These are phyloP conservation scores for Penicillium aurantiogriseum DNA, from an alignment of 2,329 filamentous ascomycete genomes.

Conservation along the genomic window DNA sequence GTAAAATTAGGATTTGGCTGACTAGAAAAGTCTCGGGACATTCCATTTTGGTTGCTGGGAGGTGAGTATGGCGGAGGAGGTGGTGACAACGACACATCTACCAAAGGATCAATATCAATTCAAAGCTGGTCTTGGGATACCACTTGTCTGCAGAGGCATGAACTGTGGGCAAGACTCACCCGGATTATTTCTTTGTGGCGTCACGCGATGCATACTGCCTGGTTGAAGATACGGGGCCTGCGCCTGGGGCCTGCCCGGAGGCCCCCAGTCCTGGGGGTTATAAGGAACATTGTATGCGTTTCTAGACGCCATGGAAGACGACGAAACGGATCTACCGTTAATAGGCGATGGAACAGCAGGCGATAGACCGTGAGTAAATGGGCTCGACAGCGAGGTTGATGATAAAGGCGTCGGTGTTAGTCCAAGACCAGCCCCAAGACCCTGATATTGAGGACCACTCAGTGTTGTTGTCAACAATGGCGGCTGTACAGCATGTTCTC, in stretches of 20 bases:
- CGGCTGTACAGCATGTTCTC: constrained; percentile 44
- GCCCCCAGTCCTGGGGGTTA: constrained; percentile 51
- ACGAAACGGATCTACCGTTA: constrained; percentile 34
- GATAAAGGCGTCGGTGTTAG: constrained; percentile 41
- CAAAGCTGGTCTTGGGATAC: neutral
- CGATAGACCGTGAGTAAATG: constrained; percentile 42
- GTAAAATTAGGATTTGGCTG: constrained; percentile 19
- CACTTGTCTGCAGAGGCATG: neutral
- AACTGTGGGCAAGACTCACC: constrained; percentile 27
- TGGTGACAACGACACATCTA: constrained; percentile 33
- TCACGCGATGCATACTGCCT: constrained; percentile 30
- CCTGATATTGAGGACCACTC: constrained; percentile 38
- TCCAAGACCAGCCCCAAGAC: constrained; percentile 26
- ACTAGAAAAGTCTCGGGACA: constrained; percentile 13
- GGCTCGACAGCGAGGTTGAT: constrained; percentile 45
- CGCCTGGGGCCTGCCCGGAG: constrained; percentile 33
- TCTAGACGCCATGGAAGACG: constrained; percentile 46
- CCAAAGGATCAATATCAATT: constrained; percentile 9
- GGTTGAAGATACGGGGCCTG: constrained; percentile 31
- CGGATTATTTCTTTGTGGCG: constrained; percentile 30
- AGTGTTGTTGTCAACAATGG: constrained; percentile 45
- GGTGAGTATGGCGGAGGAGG: constrained; percentile 43
- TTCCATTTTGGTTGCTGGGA: constrained; percentile 29
- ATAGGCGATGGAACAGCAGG: constrained; percentile 39
- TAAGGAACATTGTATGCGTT: constrained; percentile 47